Percentiles rank a stretch among this genome's conserved stretches.
phyloP scores from a whole-genome alignment of 805 yeast species.

The Cyberlindnera sargentensis region DNA sequence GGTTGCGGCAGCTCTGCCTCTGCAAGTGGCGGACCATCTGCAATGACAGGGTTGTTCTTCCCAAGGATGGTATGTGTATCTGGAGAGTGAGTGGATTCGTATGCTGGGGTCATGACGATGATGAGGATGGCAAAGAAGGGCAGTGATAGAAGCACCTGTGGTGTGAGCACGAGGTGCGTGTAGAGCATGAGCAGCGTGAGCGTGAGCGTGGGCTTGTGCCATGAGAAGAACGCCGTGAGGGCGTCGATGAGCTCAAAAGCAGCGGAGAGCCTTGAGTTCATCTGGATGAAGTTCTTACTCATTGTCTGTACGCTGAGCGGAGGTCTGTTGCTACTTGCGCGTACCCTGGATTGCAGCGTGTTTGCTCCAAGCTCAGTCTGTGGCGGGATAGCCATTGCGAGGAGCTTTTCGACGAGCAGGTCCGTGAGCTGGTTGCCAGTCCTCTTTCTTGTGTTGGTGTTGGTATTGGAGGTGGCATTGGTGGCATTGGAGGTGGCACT shows the following conservation, averaged over 20 bases:
- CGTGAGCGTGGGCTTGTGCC: constrained; percentile 61
- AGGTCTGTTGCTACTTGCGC: constrained; percentile 57
- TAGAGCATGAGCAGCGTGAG: constrained; percentile 44
- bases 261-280: constrained; percentile 54
- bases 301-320: constrained; percentile 60
- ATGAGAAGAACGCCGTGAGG: constrained; percentile 45
- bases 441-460: too few relatives aligned
- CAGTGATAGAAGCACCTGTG: constrained; percentile 43
- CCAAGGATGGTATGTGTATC: constrained; percentile 30
- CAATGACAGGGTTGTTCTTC: constrained; percentile 36
- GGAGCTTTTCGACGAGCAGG: constrained; percentile 61
- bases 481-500: too few relatives aligned
- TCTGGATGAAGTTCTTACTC: constrained; percentile 57
- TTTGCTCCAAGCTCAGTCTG: constrained; percentile 39
- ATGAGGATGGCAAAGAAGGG: constrained; percentile 51
- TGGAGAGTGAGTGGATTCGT: constrained; percentile 54
- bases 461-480: too few relatives aligned
- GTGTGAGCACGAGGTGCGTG: constrained; percentile 53
- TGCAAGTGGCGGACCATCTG: constrained; percentile 34
- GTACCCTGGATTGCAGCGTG: constrained; percentile 46
- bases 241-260: constrained; percentile 59
- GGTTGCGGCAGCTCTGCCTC: constrained; percentile 35
- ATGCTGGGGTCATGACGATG: constrained; percentile 63
- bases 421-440: constrained; percentile 41
- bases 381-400: constrained; percentile 68